Evolutionary conservation across 768 basidiomycete species (phyloP), one percentile per base, ranked within the genome.

Genomic region (Paxillus involutus): DNA sequence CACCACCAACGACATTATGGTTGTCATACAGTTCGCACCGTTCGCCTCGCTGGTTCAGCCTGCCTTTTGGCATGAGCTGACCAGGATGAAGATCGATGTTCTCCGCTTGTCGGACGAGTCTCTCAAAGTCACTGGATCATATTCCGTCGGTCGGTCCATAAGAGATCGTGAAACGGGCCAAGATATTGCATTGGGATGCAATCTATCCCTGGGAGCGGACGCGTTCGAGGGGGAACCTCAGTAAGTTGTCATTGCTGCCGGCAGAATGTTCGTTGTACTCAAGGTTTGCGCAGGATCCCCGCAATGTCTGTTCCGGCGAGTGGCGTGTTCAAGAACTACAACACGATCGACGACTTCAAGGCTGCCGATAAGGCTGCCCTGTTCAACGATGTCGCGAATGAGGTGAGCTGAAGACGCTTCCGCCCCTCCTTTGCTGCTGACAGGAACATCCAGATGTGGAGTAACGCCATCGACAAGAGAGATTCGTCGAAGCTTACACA

Each of bases 311-410:
- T 85, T 42, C 51, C 71, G 2, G 79, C 84, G 0, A 67, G 62
- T 4, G 97, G 96, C 37, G 75, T 78, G 10, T 78, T 97, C 63
- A 94, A 91, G 79, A 98, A 98, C 71, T 98, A 84, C 75, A 99
- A 98, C 67, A 98, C 96, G 9, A 89, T 98, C 61, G 94, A 98
- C 61, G 94, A 97, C 11, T 98, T 98, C 77, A 93, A 88, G 63
- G 82, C 84, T 7, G 87, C 89, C 0, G 86, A 93, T 63, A 99
- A 99, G 78, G 83, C 87, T 6, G 80, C 83, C n/a, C 70, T 97
- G 16, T 94, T 98, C 73, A 89, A 89, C 52, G 65, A 78, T 29
- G 69, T 88, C 55, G 84, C 87, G 0, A 80, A 86, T 57, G 77
- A 85, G 74, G 91, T 91, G 57, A 57, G 71, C 30, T 51, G 35